Base-by-base conservation (phyloP, 768 basidiomycete species). In the Leccinum disarticulatum region DNA sequence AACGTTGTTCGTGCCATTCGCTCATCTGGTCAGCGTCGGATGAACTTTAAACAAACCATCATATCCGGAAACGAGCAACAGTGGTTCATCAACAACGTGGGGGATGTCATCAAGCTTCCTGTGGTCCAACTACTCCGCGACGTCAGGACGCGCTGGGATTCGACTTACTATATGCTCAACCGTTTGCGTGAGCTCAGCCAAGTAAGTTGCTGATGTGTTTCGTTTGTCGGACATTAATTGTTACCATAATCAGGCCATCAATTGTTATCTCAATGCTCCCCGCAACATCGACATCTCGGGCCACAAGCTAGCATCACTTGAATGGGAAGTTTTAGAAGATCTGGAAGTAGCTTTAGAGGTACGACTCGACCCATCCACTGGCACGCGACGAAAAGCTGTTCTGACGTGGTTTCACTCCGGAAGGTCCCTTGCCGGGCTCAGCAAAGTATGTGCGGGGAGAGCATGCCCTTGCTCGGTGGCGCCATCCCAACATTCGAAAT, bases 161-260 rank as follows among this genome's bases (percentile, higher is more conserved):
- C 7, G 1, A 30, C 28, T 52, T 63, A 64, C 48, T 71, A 76
- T 55, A 77, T 80, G 76, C 61, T 79, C 0, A 48, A 64, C 52
- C 17, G 25, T 25, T 55, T 62, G 4, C 2, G 52, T 7, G 30
- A 43, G 4, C 52, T 61, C 27, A 6, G 3, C 7, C 55, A 48
- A 38, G 61, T 61, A 57, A 52, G 55, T 25, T 10, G 15, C 19
- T n/a, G 27, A n/a, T 15, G 14, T 41, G 3, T 27, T 13, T 41
- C 0, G 5, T 30, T 30, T 30, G 28, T 30, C 28, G 28, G 28
- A 30, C 28, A 30, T 30, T 8, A 30, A 30, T 30, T 30, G 28
- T 30, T 30, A 30, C 28, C 28, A 30, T 30, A 30, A 41, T 15
- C 17, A 63, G 62, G 55, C 19, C 2, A 3, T 63, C 13, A 7